Base-by-base conservation (phyloP, 495 filamentous ascomycete genomes). In the Letharia columbiana region DNA sequence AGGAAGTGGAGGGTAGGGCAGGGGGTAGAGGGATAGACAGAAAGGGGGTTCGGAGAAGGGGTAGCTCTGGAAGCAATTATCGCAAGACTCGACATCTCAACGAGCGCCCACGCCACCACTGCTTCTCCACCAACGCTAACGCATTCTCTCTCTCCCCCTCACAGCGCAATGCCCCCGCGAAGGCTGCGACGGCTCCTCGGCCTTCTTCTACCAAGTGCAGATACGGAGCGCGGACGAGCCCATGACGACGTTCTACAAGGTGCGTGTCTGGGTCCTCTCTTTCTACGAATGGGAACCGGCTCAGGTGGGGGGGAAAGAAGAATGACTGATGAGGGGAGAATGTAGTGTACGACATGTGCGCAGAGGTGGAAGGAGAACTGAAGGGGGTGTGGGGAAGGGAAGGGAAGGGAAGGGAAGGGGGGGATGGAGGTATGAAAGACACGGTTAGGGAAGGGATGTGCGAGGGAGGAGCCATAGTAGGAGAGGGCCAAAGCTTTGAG, bases 191-290 rank as follows among this genome's bases (percentile, higher is more conserved):
- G 88, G 89, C 41, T 78, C 82, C 60, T 83, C 89, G 77, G 94
- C 95, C 45, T 95, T 90, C 66, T 97, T 91, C 83, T 95, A 91
- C 78, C 89, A 93, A 83, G 86, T 97, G 71, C 94, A 98, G 83
- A 98, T 96, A 78, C 87, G 94, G 66, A 96, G 91, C 79, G 94
- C 95, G 50, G 94, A 98, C 78, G 94, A 98, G 82, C 94, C 94
- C 62, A 96, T 96, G 91, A 98, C 94, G 59, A 90, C 83, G 50
- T 98, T 98, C 77, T 92, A 88, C 75, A 92, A 90, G 89, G 91
- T 92, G 69, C 62, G 81, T 65, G 4, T 39, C 8, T n/a, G 35
- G 60, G 4, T 39, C 4, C n/a, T 40, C 60, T 31, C 23, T 8
- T 72, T 63, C 18, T 9, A 17, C 33, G n/a, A 9, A 9, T 9